Evolutionary conservation across 2,329 filamentous ascomycete genomes (phyloP).

Genomic region (Penicillium verrucosum): DNA sequence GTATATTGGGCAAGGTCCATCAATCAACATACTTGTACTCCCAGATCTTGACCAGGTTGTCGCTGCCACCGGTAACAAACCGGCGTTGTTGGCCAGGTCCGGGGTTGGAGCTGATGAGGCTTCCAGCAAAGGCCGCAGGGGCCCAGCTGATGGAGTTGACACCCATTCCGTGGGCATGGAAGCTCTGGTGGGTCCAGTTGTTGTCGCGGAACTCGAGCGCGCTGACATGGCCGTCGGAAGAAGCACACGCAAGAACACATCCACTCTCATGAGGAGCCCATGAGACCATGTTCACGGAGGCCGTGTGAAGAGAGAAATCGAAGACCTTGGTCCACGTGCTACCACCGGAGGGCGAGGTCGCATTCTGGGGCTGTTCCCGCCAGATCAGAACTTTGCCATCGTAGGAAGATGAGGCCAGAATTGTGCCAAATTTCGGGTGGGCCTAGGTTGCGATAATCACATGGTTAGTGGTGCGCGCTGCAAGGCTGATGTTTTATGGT

Average conservation of each 20-base stretch:
- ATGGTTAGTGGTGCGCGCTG: conserved; percentile 8
- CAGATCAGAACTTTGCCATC: conserved; percentile 98
- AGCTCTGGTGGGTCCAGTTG: conserved; percentile 82
- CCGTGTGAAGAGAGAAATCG: conserved; percentile 90
- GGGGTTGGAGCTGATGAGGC: conserved; percentile 71
- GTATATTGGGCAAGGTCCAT: background rate
- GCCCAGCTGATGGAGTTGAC: conserved; percentile 97
- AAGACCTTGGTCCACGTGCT: conserved; percentile 80
- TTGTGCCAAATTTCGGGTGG: conserved; percentile 97
- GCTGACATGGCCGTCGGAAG: conserved; percentile 86
- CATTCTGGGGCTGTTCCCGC: conserved; percentile 68
- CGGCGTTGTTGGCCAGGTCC: conserved; percentile 65
- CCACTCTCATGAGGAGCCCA: conserved; percentile 98
- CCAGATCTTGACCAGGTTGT: conserved; percentile 94
- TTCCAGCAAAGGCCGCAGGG: conserved; percentile 77
- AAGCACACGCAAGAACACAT: conserved; percentile 90
- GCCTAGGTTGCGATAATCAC: conserved; percentile 48
- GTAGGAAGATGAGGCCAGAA: conserved; percentile 91
- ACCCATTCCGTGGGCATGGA: conserved; percentile 87
- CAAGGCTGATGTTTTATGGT: background rate
- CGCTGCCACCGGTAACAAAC: conserved; percentile 92
- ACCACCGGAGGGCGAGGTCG: conserved; percentile 40
- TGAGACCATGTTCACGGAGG: conserved; percentile 91
- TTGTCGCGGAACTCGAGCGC: conserved; percentile 98
- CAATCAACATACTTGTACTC: conserved; percentile 59